A percentile compares a stretch with the other conserved stretches of the same genome.
phyloP scores from a whole-genome alignment of 352 stramenopile species.

The Peronospora farinosa region DNA sequence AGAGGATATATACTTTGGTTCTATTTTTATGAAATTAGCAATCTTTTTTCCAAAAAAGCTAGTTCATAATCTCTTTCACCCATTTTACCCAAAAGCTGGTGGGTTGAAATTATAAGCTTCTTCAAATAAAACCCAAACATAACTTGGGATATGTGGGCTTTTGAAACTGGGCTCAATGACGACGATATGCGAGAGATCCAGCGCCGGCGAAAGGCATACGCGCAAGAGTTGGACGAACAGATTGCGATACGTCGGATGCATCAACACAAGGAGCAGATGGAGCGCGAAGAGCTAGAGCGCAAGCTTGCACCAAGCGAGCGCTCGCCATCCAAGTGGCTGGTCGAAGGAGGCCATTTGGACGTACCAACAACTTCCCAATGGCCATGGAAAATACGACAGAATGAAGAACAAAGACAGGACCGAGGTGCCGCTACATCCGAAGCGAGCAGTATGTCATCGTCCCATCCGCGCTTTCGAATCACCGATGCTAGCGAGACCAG shows the following conservation, averaged over 20 bases:
- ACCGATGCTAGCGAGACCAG: slow-evolving; percentile 45
- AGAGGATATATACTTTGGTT: neutral
- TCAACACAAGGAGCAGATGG: slow-evolving; percentile 46
- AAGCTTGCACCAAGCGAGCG: slow-evolving; percentile 40
- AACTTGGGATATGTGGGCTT: slow-evolving; percentile 38
- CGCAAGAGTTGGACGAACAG: slow-evolving; percentile 60
- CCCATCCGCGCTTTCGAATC: slow-evolving; percentile 49
- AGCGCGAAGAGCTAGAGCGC: slow-evolving; percentile 51
- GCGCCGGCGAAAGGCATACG: slow-evolving; percentile 58
- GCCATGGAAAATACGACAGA: slow-evolving; percentile 11
- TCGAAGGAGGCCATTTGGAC: slow-evolving; percentile 48
- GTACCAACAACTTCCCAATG: slow-evolving; percentile 7
- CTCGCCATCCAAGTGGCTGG: slow-evolving; percentile 68
- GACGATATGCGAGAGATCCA: slow-evolving; percentile 35
- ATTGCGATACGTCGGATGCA: slow-evolving; percentile 49
- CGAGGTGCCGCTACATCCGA: slow-evolving; percentile 28
- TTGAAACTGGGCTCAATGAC: slow-evolving; percentile 26
- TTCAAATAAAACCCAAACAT: too few relatives aligned
- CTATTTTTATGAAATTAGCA: too few relatives aligned
- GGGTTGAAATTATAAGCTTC: too few relatives aligned
- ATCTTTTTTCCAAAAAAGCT: too few relatives aligned
- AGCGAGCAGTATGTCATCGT: slow-evolving; percentile 18
- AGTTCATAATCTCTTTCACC: too few relatives aligned
- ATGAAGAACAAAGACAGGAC: slow-evolving; percentile 25
- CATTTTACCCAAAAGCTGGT: too few relatives aligned